Evolutionary conservation across 208 protist species (phyloP), one percentile per base, ranked within the genome.

Genomic region (Vickermania ingenoplastis): DNA sequence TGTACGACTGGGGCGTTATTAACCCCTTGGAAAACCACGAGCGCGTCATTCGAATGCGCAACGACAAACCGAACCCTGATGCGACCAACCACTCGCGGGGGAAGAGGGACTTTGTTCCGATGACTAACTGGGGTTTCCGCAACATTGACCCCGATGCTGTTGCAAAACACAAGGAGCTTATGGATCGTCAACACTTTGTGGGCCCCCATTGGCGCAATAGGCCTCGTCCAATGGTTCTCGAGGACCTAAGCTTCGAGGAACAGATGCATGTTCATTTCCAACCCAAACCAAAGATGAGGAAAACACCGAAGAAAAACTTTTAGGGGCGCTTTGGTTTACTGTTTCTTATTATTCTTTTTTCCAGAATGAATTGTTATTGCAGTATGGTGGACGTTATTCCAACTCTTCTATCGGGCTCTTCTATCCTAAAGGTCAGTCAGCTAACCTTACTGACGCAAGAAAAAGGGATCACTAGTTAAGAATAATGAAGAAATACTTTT

Each of bases 111-210:
- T 95, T 95, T 80, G 89, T 95, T n/a, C 89, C 89, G 25, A 89
- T 95, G 85, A 87, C 82, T 3, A 95, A 95, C 64, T 95, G 89
- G 85, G 83, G 89, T 4, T 81, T 79, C 52, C 76, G 75, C 5
- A 95, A 95, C 58, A 92, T 95, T 77, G 89, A 95, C 61, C 89
- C 89, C 0, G 89, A 95, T 41, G 83, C 81, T 2, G 73, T 90
- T 2, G 70, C 79, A 28, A 77, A 81, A 66, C 84, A 95, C 75
- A 95, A 95, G 69, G 84, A 94, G 64, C 61, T 92, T 27, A 84
- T 78, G 7, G 85, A 92, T 45, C 71, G 79, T 14, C 86, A 95
- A 59, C 81, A 91, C 50, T 92, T 92, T 25, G 92, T 93, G 65
- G 85, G 85, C 13, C 86, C 89, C 2, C 82, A 92, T 63, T 92